Conservation (phyloP, 192 early-diverging fungal species). For the Gaertneriomyces semiglobifer region DNA sequence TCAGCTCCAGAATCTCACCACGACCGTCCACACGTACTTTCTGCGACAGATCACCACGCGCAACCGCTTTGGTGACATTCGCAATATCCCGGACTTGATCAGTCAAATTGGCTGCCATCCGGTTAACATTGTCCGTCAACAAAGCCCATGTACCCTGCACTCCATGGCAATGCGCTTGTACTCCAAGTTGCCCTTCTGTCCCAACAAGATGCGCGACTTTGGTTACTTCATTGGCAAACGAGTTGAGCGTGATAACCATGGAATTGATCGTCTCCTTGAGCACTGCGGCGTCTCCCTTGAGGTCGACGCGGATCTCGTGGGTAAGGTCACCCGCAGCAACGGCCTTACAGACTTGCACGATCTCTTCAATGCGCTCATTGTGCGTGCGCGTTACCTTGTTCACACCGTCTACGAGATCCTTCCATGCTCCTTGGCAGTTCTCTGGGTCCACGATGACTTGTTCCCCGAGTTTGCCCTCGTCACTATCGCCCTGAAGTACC, state of each 20-base stretch:
- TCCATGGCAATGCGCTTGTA: constrained; percentile 54
- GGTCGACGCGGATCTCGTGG: constrained; percentile 22
- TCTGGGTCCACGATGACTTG: constrained; percentile 48
- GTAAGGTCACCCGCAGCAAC: constrained; percentile 38
- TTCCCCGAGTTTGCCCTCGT: constrained; percentile 60
- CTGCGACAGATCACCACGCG: constrained; percentile 54
- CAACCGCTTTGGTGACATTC: constrained; percentile 63
- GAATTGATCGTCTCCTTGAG: constrained; percentile 27
- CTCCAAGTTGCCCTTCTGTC: constrained; percentile 66
- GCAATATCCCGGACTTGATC: constrained; percentile 68
- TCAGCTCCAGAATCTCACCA: constrained; percentile 62
- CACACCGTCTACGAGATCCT: constrained; percentile 52
- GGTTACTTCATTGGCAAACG: constrained; percentile 62
- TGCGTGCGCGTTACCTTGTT: constrained; percentile 57
- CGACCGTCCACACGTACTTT: constrained; percentile 49
- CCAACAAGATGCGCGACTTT: constrained; percentile 63
- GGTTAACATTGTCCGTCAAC: constrained; percentile 68
- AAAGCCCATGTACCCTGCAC: constrained; percentile 66
- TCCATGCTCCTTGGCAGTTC: constrained; percentile 53
- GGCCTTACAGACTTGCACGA: constrained; percentile 52
- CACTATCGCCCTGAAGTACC: constrained; percentile 60
- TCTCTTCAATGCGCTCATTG: constrained; percentile 60
- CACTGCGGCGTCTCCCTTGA: constrained; percentile 30
- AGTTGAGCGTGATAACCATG: constrained; percentile 44
- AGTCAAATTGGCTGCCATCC: constrained; percentile 67